These are phyloP conservation scores for Aleurites moluccanus DNA, from an alignment of 441 rosid species.

Conservation along the genomic window DNA sequence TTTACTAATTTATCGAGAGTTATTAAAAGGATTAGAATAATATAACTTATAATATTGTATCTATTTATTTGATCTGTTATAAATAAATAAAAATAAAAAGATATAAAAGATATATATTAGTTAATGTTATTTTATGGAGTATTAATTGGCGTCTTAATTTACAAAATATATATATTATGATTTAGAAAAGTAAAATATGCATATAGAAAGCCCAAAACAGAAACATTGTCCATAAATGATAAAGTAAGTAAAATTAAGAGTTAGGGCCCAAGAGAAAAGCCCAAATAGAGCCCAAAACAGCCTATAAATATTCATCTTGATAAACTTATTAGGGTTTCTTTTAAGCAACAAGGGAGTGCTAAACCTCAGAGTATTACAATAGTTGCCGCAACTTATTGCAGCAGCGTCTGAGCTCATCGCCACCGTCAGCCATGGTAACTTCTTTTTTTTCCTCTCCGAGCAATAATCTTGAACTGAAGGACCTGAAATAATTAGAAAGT, in stretches of 20 bases:
- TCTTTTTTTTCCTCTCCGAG: neutral
- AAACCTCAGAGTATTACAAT: neutral
- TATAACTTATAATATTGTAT: too few relatives aligned
- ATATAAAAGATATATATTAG: too few relatives aligned
- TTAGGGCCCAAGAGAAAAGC: neutral
- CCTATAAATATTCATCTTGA: neutral
- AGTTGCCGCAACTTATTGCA: constrained; percentile 23
- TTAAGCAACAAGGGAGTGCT: neutral
- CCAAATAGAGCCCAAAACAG: neutral
- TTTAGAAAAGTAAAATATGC: too few relatives aligned
- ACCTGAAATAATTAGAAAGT: neutral
- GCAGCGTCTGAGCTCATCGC: neutral
- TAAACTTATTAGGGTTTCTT: too few relatives aligned
- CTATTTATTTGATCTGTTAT: too few relatives aligned
- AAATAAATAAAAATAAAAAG: too few relatives aligned
- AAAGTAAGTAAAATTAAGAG: neutral
- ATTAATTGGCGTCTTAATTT: too few relatives aligned
- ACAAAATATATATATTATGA: too few relatives aligned
- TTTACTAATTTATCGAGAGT: too few relatives aligned
- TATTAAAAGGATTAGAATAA: too few relatives aligned
- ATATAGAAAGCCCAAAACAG: neutral
- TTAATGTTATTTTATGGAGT: too few relatives aligned
- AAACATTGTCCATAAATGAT: too few relatives aligned
- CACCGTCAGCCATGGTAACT: constrained; percentile 28
- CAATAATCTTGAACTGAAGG: neutral